phyloP scores from a whole-genome alignment of 495 filamentous ascomycete species.

The Ascodesmis nigricans region DNA sequence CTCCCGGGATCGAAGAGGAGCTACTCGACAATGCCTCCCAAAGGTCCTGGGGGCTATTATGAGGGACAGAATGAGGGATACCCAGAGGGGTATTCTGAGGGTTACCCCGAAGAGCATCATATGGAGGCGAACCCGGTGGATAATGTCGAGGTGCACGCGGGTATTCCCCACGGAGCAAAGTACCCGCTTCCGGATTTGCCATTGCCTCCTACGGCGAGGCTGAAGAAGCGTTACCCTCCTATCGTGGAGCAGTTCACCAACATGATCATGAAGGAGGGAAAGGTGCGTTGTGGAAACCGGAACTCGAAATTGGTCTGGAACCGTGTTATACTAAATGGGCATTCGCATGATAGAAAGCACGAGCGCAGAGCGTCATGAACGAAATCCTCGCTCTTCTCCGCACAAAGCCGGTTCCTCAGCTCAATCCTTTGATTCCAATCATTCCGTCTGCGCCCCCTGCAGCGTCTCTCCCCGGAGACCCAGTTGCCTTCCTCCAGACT shows the following conservation, averaged over 20 bases:
- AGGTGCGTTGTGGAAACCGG: constrained; percentile 60
- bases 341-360: constrained; percentile 32
- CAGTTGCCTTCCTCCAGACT: constrained; percentile 54
- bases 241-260: constrained; percentile 70
- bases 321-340: no score
- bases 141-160: constrained; percentile 12
- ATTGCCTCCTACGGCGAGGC: constrained; percentile 35
- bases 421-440: constrained; percentile 45
- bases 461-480: constrained; percentile 51
- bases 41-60: no score
- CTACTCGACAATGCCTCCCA: constrained; percentile 10
- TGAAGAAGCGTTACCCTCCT: constrained; percentile 59
- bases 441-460: constrained; percentile 50
- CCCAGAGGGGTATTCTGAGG: no score
- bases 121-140: no score
- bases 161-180: constrained; percentile 37
- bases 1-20: constrained; percentile 8
- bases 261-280: constrained; percentile 74
- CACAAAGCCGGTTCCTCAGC: constrained; percentile 51
- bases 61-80: no score
- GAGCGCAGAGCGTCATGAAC: constrained; percentile 32
- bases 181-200: constrained; percentile 48
- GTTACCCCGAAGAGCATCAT: no score
- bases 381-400: constrained; percentile 72
- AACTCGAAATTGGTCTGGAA: no score